Evolutionary conservation across 2,329 filamentous ascomycete species (phyloP), one percentile per base, ranked within the genome.

Genomic region (Paramyrothecium roridum): DNA sequence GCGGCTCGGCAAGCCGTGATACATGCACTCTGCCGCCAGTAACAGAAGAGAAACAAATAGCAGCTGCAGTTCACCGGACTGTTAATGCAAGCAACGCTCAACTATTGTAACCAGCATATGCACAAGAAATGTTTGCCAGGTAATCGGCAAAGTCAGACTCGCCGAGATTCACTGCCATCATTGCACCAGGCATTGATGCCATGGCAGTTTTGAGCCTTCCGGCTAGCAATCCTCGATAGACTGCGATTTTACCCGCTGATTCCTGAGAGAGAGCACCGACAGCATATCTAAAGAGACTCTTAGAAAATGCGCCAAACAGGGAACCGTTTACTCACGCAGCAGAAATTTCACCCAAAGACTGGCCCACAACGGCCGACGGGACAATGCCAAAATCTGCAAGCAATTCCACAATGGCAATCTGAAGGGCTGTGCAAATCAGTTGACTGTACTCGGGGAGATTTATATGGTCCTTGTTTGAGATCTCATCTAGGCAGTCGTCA

Each of bases 321-420:
- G n/a, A n/a, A n/a, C n/a, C n/a, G n/a, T n/a, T 30, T 6, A 30
- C 26, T 30, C 26, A 30, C 26, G 77, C 77, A 17, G 76, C 76
- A 2, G 66, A 74, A 50, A 79, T 79, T 54, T 80, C 78, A n/a
- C 78, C 78, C 50, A 65, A 71, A 0, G 75, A 78, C 58, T 80
- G 78, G 1, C 77, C 75, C 3, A 68, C 64, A 1, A 78, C 75
- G 11, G 65, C 70, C 1, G 59, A 37, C 0, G 76, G 75, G 7
- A 52, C 55, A 10, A 80, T 66, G 2, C 67, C 68, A 67, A 72
- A 78, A 6, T 70, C 70, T 40, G 68, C 52, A 3, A 81, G 63
- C 8, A 81, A 63, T 20, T 76, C 69, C 1, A 74, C 70, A 7
- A 81, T 59, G 1, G 73, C 73, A 6, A 82, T 62, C 61, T 82